Base-by-base conservation (phyloP, 208 protist species). In the Angomonas ambiguus region DNA sequence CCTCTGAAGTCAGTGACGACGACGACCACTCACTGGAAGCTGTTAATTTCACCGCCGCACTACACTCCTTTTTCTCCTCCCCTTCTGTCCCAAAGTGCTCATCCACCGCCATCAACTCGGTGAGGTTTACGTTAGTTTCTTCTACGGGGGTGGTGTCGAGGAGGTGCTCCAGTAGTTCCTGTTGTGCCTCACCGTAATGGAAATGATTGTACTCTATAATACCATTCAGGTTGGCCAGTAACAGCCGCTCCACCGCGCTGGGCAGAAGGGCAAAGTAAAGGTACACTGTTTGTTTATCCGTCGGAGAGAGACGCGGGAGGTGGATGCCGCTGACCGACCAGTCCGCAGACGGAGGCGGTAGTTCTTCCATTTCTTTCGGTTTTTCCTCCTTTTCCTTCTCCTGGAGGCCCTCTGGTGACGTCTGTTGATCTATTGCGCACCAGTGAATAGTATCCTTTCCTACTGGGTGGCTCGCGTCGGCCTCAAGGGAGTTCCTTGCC, bases 311-410 rank as follows among this genome's bases (percentile, higher is more conserved):
- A 10, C 53, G 53, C 4, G 53, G 53, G 4, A 59, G 16, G 2
- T 16, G 22, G 11, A 91, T 83, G 20, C 88, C 85, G 60, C 87
- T 95, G 16, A 92, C 68, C 1, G 80, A 35, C 86, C 88, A 95
- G 18, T 28, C 64, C 1, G 34, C 30, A 25, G 16, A n/a, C n/a
- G n/a, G n/a, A n/a, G n/a, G n/a, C n/a, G n/a, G n/a, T n/a, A n/a
- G n/a, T n/a, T n/a, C n/a, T n/a, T n/a, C n/a, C n/a, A n/a, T n/a
- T n/a, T n/a, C n/a, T n/a, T n/a, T n/a, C n/a, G n/a, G n/a, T n/a
- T n/a, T n/a, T n/a, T n/a, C n/a, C n/a, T n/a, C 48, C 5, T 20
- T 45, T 27, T 27, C 25, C 6, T 60, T 31, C 28, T 32, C 35
- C 28, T 34, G 8, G 8, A 10, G 24, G 6, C 25, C 55, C 3